phyloP scores from a whole-genome alignment of 202 grass and related monocot species.

The Setaria viridis region DNA sequence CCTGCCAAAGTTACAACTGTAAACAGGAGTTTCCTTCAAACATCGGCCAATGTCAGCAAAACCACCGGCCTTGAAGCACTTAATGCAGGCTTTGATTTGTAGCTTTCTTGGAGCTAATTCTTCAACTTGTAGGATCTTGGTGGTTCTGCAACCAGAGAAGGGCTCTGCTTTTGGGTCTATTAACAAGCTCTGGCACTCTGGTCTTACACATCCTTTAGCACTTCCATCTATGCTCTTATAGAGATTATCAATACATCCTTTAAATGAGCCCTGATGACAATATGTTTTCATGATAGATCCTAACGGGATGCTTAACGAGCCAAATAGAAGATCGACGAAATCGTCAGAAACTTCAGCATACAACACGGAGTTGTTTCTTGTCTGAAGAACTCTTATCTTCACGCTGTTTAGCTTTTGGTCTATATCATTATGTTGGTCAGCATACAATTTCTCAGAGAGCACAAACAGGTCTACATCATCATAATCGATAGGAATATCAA shows the following conservation, averaged over 20 bases:
- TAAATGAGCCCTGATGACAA: background rate
- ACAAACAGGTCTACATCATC: too few species aligned
- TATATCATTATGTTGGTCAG: too few species aligned
- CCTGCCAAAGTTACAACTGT: too few species aligned
- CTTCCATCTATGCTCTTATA: conserved; percentile 18
- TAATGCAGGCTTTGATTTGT: too few species aligned
- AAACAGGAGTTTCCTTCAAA: too few species aligned
- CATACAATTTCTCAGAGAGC: too few species aligned
- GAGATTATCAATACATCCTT: conserved; percentile 17
- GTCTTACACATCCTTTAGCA: background rate
- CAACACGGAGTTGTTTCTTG: background rate
- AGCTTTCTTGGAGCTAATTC: background rate
- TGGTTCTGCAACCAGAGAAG: background rate
- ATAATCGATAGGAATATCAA: too few species aligned
- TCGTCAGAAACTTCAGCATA: background rate
- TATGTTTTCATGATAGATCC: background rate
- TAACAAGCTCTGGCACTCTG: background rate
- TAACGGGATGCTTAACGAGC: conserved; percentile 18
- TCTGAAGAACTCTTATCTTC: conserved; percentile 26
- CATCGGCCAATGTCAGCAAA: too few species aligned
- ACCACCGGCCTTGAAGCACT: too few species aligned
- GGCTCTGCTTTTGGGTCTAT: background rate
- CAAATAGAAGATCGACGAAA: conserved; percentile 40
- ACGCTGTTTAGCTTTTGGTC: too few species aligned
- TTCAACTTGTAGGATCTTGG: background rate